Base-by-base conservation (phyloP, 2,329 filamentous ascomycete species). In the Phialocephala sp. region DNA sequence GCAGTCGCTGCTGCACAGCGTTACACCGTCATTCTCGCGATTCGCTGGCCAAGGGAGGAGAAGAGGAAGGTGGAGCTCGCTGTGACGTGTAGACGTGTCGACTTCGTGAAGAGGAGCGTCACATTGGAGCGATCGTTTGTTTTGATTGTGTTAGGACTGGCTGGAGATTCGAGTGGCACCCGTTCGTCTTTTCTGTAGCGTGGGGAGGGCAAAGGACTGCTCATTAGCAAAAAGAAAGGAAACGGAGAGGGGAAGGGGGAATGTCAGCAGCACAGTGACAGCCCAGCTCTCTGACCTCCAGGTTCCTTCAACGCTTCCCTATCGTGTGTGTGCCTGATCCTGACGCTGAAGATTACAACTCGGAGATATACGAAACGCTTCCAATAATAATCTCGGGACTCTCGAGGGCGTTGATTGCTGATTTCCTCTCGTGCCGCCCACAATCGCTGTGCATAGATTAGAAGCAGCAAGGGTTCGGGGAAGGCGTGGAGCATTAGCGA, bases 1-100 rank as follows among this genome's bases (percentile, higher is more conserved):
- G 59, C 63, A 68, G 66, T 43, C 54, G 66, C 63, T 62, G 61
- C 39, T 64, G 61, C 60, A 66, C 27, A 66, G 52, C 11, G 57
- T 54, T 36, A 15, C 43, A 54, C 59, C 22, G 61, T 63, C 27
- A 55, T 60, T 47, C 56, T 43, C 37, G 58, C 60, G 22, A 66
- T 68, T 68, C 66, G 66, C 63, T 65, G 56, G 52, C 20, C 12
- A 27, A 8, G 39, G 59, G 37, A 45, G 36, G 35, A 37, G 22
- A 36, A 8, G 15, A 12, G 22, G 14, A 47, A 27, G 27, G 45
- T 54, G 37, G 60, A 35, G 58, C 47, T 67, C 50, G 63, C 45
- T 63, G 54, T 56, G 39, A 43, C 14, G 54, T 62, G 32, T 45
- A 43, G 41, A 59, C 39, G 63, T 52, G 61, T 62, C 61, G 54